Conservation (phyloP, 1,284 basidiomycete species). For the Pholiota adiposa region DNA sequence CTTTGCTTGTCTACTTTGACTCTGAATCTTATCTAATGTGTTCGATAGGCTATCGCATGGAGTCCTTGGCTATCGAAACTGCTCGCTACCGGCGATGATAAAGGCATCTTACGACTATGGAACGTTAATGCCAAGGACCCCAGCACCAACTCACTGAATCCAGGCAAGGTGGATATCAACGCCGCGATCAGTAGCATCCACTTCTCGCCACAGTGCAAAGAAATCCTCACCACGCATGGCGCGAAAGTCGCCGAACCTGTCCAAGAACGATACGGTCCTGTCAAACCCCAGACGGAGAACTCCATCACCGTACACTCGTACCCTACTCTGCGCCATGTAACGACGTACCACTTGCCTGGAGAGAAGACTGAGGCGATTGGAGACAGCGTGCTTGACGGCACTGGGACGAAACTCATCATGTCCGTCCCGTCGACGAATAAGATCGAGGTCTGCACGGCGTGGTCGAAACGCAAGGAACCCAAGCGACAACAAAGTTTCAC, state of each 20-base stretch:
- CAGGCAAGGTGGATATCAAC: conserved; percentile 64
- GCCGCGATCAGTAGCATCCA: conserved; percentile 82
- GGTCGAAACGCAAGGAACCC: conserved; percentile 53
- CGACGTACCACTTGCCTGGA: conserved; percentile 41
- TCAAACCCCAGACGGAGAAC: conserved; percentile 39
- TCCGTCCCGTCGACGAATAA: conserved; percentile 52
- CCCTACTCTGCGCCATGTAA: conserved; percentile 50
- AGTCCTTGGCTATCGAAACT: conserved; percentile 88
- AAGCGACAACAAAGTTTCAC: conserved; percentile 43
- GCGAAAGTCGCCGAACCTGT: conserved; percentile 29
- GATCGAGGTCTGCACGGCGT: conserved; percentile 57
- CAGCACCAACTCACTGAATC: conserved; percentile 54
- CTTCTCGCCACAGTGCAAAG: conserved; percentile 87
- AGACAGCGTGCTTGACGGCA: conserved; percentile 50
- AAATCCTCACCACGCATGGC: conserved; percentile 88
- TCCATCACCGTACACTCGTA: conserved; percentile 61
- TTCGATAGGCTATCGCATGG: conserved; percentile 81
- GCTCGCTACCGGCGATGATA: conserved; percentile 84
- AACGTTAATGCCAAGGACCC: conserved; percentile 51
- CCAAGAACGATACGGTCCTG: conserved; percentile 14
- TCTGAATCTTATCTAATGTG: conserved; percentile 3
- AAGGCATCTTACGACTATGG: conserved; percentile 86
- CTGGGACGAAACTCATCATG: conserved; percentile 51
- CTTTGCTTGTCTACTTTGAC: conserved; percentile 12
- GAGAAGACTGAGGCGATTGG: conserved; percentile 40